Conservation (phyloP, 2,329 filamentous ascomycete genomes). For the Colletotrichum sp. region DNA sequence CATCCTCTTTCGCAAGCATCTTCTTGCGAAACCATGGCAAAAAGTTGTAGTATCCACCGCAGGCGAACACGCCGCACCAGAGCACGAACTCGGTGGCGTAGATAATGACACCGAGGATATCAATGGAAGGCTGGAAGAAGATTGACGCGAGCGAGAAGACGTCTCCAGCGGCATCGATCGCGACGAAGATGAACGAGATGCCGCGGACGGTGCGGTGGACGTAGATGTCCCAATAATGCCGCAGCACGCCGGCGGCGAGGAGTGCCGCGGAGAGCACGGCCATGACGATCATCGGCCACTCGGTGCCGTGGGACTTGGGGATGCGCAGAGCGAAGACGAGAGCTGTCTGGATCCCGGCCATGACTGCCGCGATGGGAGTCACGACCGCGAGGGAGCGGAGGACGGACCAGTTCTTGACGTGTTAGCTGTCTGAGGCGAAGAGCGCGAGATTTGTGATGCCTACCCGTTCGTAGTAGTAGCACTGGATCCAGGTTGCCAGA, state of each 20-base stretch:
- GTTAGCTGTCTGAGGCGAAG: not conserved
- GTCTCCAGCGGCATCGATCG: constrained; percentile 72
- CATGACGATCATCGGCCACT: constrained; percentile 72
- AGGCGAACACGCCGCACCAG: constrained; percentile 72
- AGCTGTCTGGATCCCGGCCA: constrained; percentile 64
- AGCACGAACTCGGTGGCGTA: constrained; percentile 70
- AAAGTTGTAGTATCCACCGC: constrained; percentile 69
- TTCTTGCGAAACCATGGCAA: constrained; percentile 58
- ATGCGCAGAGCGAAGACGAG: constrained; percentile 63
- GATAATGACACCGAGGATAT: constrained; percentile 69
- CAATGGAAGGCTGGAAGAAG: constrained; percentile 62
- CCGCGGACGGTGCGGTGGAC: constrained; percentile 69
- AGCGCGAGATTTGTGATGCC: constrained; percentile 27
- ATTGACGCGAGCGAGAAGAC: constrained; percentile 70
- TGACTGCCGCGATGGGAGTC: constrained; percentile 54
- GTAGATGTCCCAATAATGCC: constrained; percentile 75
- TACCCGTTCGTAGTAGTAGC: constrained; percentile 46
- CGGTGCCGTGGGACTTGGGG: constrained; percentile 44
- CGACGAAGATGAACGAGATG: constrained; percentile 76
- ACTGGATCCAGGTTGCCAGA: constrained; percentile 48
- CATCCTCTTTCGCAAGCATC: constrained; percentile 23
- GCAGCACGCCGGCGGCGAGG: constrained; percentile 68
- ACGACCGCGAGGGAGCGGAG: constrained; percentile 53
- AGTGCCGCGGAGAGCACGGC: constrained; percentile 68
- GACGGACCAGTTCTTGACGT: constrained; percentile 55